phyloP scores from a whole-genome alignment of 441 rosid genomes.

The Arabidopsis lyrata region DNA sequence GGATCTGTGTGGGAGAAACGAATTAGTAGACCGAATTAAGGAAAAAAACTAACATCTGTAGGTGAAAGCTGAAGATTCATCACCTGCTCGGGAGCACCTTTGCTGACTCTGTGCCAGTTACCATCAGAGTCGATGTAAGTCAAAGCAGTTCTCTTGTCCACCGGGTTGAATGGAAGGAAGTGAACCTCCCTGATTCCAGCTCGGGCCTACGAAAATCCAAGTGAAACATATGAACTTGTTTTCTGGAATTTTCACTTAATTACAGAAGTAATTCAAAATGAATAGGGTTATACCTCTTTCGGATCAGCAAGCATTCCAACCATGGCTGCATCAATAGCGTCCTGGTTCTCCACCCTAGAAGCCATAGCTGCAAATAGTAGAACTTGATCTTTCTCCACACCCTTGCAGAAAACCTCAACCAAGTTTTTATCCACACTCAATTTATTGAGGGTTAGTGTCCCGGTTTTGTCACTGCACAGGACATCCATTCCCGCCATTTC shows the following conservation, averaged over 20 bases:
- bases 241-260: background rate
- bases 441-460: slow-evolving; percentile 90
- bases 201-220: slow-evolving; percentile 69
- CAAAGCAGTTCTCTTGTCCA: slow-evolving; percentile 96
- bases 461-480: slow-evolving; percentile 96
- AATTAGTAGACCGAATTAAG: slow-evolving; percentile 24
- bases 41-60: slow-evolving; percentile 4
- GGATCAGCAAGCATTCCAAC: slow-evolving; percentile 82
- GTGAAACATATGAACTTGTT: slow-evolving; percentile 29
- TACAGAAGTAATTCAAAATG: slow-evolving; percentile 25
- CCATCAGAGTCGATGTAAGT: slow-evolving; percentile 77
- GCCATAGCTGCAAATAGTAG: slow-evolving; percentile 50
- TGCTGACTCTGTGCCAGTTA: slow-evolving; percentile 68
- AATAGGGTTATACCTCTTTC: slow-evolving; percentile 43
- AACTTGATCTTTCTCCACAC: slow-evolving; percentile 50
- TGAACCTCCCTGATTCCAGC: slow-evolving; percentile 92
- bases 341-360: slow-evolving; percentile 65
- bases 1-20: slow-evolving; percentile 55
- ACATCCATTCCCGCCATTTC: slow-evolving; percentile 99
- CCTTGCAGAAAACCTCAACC: slow-evolving; percentile 81
- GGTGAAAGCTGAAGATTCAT: slow-evolving; percentile 7
- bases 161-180: slow-evolving; percentile 95
- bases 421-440: slow-evolving; percentile 80
- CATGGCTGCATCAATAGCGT: slow-evolving; percentile 79
- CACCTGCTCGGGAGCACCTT: slow-evolving; percentile 77